These are phyloP conservation scores for Tuber umbilicatum DNA, from an alignment of 495 filamentous ascomycete species.

Conservation along the genomic window DNA sequence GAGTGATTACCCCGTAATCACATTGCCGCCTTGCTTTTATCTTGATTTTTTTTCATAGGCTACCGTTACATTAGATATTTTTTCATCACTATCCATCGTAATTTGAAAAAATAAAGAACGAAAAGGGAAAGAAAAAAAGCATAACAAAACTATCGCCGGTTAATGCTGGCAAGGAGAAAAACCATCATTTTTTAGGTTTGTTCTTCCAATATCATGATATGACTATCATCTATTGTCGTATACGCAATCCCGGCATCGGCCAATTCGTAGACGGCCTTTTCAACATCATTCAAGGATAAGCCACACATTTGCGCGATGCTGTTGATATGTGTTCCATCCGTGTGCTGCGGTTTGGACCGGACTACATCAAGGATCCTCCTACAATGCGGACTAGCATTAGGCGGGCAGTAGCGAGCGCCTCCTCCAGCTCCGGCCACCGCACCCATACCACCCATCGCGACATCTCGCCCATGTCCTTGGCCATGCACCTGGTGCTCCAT, in stretches of 20 bases:
- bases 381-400: constrained; percentile 52
- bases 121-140: background rate
- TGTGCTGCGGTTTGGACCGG: constrained; percentile 54
- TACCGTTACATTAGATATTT: constrained; percentile 9
- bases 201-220: constrained; percentile 33
- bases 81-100: background rate
- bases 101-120: constrained; percentile 9
- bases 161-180: background rate
- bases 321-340: constrained; percentile 74
- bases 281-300: constrained; percentile 61
- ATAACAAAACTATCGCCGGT: background rate
- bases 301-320: constrained; percentile 59
- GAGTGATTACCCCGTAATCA: background rate
- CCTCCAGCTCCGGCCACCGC: constrained; percentile 30
- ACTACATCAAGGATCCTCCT: constrained; percentile 63
- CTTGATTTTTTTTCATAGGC: background rate
- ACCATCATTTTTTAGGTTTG: background rate
- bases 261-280: constrained; percentile 71
- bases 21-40: background rate
- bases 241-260: constrained; percentile 67
- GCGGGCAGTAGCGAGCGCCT: constrained; percentile 42
- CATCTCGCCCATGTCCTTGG: constrained; percentile 50
- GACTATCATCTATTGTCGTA: constrained; percentile 77
- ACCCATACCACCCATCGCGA: constrained; percentile 40
- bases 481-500: constrained; percentile 45